Evolutionary conservation across 768 basidiomycete species (phyloP), one percentile per base, ranked within the genome.

Genomic region (Tylopilus plumbeoviolaceoides): DNA sequence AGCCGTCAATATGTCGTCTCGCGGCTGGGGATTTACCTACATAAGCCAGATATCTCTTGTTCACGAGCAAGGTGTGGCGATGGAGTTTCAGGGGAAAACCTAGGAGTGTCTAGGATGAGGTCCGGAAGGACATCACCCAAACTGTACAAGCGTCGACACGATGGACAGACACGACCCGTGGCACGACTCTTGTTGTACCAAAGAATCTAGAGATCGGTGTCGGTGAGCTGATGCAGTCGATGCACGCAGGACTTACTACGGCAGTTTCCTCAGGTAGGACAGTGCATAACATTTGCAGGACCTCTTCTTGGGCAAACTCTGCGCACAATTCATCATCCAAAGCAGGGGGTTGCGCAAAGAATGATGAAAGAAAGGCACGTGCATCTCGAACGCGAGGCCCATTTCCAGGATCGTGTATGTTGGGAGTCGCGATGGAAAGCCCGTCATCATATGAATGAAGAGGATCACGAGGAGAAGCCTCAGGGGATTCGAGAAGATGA

Each of bases 121-220:
- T 82, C 77, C 4, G 78, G 77, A 1, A 90, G 73, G 1, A 73
- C 65, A 46, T 92, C 89, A 1, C 87, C 87, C 0, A 91, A 68
- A 6, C 72, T 74, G 63, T 90, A 92, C 28, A 90, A 67, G 15
- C 89, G 72, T 64, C 83, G 80, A 62, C 90, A 92, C 1, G 87
- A 79, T 3, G 90, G 89, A 60, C 90, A 92, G 47, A 91, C 77
- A 25, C 90, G 82, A 49, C 83, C 79, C 10, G 74, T 78, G 6
- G 76, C 67, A 3, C 90, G 79, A 63, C 86, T 89, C 70, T 89
- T 89, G 73, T 92, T 92, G 62, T 91, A 91, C 89, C 89, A 91
- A 12, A 91, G 59, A 10, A 87, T 82, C 88, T 89, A 55, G 25
- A 30, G 43, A 18, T 50, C 31, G 9, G 46, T 40, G n/a, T 17